Conservation (phyloP, 1,284 basidiomycete genomes). For the Exobasidium cylindrosporum region DNA sequence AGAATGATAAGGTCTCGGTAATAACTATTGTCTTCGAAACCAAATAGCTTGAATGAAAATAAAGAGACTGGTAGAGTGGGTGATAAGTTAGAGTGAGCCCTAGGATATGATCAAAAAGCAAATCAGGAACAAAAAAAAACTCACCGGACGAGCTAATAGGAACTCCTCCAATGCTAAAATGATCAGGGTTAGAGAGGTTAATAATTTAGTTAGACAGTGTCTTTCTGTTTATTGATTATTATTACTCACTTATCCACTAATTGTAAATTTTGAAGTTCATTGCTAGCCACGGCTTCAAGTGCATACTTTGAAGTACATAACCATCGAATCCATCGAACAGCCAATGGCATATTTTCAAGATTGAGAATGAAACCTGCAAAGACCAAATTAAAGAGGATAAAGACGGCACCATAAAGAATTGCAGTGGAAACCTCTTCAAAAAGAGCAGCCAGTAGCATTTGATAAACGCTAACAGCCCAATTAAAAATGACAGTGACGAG, state of each 20-base stretch:
- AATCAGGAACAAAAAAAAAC: no score
- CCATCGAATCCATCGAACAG: conserved; percentile 42
- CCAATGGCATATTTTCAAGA: conserved; percentile 27
- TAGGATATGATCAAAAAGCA: no score
- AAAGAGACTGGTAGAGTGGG: conserved; percentile 25
- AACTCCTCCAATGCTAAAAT: conserved; percentile 12
- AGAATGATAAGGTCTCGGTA: conserved; percentile 41
- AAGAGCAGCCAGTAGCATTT: conserved; percentile 34
- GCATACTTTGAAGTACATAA: conserved; percentile 40
- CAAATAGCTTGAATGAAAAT: conserved; percentile 33
- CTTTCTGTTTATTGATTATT: no score
- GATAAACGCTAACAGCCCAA: conserved; percentile 30
- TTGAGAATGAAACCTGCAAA: conserved; percentile 42
- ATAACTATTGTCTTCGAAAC: conserved; percentile 30
- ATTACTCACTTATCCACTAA: conserved; percentile 27
- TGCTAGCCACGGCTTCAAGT: conserved; percentile 37
- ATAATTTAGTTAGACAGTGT: neutral
- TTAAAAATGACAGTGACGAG: conserved; percentile 39
- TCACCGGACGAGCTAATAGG: no score
- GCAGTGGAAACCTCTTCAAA: conserved; percentile 33
- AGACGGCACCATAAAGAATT: conserved; percentile 30
- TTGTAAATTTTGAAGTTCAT: conserved; percentile 32
- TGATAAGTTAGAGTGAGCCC: no score
- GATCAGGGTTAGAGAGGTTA: neutral
- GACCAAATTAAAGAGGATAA: conserved; percentile 42